Base-by-base conservation (phyloP, 1,284 basidiomycete genomes). In the Fomitopsis schrenkii region DNA sequence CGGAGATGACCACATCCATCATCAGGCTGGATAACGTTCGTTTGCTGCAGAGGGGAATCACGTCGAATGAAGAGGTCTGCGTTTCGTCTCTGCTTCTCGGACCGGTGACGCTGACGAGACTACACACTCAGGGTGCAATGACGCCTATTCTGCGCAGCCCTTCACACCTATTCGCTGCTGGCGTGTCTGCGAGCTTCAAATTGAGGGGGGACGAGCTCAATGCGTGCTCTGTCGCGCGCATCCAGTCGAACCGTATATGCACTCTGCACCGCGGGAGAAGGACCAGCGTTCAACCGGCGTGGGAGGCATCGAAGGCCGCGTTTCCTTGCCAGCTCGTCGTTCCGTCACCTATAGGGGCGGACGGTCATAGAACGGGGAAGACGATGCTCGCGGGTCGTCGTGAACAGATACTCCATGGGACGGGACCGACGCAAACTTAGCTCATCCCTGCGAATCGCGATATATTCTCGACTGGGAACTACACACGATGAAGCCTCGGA, bases 401-500 rank as follows among this genome's bases (percentile, higher is more conserved):
- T 54, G 22, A 54, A 36, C 17, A 7, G n/a, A 54, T 38, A 54
- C 15, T 53, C 52, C 52, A 30, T 54, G 52, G 36, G 52, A 54
- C 52, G 52, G 52, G 12, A 38, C 52, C 52, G 52, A 38, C 52
- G n/a, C 52, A 26, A 54, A 54, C 17, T 50, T 40, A 54, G 35
- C 4, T 36, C 52, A 17, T 54, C 9, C 38, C 38, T 40, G 38
- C 38, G 38, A 40, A 54, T 19, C n/a, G n/a, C 14, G 35, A 26
- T 38, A 33, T n/a, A 50, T 54, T 54, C n/a, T 26, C 40, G 22
- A 19, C 52, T 22, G 35, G 35, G 35, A 54, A 38, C 6, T 54
- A 38, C 52, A 35, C 52, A 54, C 52, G 52, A 54, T 54, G 35
- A 54, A 54, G 36, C 52, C 33, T 54, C 52, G 52, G 52, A 54